Base-by-base conservation (phyloP, 2,329 filamentous ascomycete genomes). In the Penicillium sp. region DNA sequence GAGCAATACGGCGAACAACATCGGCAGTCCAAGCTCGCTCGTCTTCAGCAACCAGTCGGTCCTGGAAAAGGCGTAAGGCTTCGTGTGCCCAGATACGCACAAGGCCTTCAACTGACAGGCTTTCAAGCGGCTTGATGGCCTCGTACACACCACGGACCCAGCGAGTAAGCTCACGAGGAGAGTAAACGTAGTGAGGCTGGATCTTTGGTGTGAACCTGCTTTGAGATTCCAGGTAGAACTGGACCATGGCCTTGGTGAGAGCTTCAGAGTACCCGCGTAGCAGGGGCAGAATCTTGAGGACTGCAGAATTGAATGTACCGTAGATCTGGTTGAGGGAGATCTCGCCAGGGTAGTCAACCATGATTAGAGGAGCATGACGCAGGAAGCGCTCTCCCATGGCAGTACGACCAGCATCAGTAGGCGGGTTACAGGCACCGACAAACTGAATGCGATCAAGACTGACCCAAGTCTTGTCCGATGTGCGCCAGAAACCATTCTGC, bases 271-370 rank as follows among this genome's bases (percentile, higher is more conserved):
- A 97, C 37, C 94, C 94, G 58, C 93, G 87, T n/a, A 99, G 76
- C 11, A 89, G 84, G 1, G 93, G 91, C 41, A 98, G 85, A 52
- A 98, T 93, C 77, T 99, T 99, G 64, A 99, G 84, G 35, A 98
- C 83, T 8, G 94, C 93, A 45, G 81, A 86, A 67, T 95, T 98
- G 79, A 98, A 98, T 0, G 94, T 97, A 58, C 94, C 93, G 65
- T 99, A 99, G 57, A 99, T 99, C 67, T 99, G 93, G 57, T 85
- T 85, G 29, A 99, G 80, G 3, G 94, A 98, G 35, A 89, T 77
- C 72, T 98, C 89, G 61, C 94, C 93, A 50, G 93, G 93, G 64
- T 99, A 99, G 65, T 98, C 93, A 34, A 99, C 94, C 94, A 99
- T 98, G 70, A 99, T 87, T 44, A 99, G 81, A n/a, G 93, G 93